Conservation (phyloP, 2,329 filamentous ascomycete genomes). For the Zasmidium angulare region DNA sequence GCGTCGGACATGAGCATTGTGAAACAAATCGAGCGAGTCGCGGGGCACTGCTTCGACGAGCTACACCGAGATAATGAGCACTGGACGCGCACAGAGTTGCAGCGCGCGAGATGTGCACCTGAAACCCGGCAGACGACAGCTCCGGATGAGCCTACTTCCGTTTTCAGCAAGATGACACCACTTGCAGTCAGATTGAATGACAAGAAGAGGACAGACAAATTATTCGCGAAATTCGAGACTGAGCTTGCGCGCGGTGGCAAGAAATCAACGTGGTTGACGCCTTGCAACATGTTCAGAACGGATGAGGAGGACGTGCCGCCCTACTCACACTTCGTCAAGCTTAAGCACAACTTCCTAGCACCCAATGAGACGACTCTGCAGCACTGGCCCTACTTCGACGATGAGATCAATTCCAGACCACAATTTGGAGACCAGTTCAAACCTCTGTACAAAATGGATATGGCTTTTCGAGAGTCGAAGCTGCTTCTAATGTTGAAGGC, state of each 20-base stretch:
- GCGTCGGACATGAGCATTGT: neutral
- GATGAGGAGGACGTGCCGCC: conserved; percentile 32
- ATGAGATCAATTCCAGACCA: conserved; percentile 35
- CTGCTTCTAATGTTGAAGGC: conserved; percentile 38
- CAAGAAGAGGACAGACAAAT: neutral
- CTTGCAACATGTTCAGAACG: conserved; percentile 10
- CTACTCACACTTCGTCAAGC: conserved; percentile 44
- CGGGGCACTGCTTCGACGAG: conserved; percentile 29
- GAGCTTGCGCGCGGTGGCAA: neutral
- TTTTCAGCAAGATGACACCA: conserved; percentile 20
- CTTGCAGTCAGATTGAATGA: conserved; percentile 1
- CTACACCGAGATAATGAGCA: conserved; percentile 30
- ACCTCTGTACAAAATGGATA: conserved; percentile 31
- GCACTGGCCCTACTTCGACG: conserved; percentile 42
- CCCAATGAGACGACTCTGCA: conserved; percentile 43
- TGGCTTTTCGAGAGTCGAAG: conserved; percentile 30
- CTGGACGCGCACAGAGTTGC: conserved; percentile 22
- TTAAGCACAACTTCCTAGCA: conserved; percentile 43
- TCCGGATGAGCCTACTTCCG: conserved; percentile 7
- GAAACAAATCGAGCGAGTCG: conserved; percentile 23
- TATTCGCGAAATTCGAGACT: neutral
- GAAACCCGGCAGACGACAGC: neutral
- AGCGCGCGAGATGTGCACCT: conserved; percentile 19
- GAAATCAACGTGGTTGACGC: conserved; percentile 2
- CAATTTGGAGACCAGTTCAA: conserved; percentile 27